These are phyloP conservation scores for Beta corolliflora DNA, from an alignment of 179 eudicot genomes.

Conservation along the genomic window DNA sequence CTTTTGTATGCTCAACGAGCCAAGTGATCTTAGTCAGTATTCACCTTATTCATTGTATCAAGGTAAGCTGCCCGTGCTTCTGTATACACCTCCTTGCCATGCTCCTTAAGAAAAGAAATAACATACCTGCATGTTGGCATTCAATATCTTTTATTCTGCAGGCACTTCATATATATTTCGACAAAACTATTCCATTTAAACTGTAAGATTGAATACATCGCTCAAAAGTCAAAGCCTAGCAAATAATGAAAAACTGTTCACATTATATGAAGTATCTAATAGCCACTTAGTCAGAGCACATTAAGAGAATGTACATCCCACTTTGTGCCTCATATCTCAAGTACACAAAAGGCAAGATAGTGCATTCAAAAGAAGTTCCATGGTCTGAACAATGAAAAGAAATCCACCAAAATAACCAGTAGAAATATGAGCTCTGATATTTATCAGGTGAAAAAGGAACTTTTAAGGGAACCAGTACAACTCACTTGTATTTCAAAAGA, in stretches of 20 bases:
- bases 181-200: background rate
- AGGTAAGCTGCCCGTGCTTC: constrained; percentile 93
- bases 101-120: constrained; percentile 91
- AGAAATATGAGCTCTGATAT: background rate
- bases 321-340: constrained; percentile 7
- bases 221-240: background rate
- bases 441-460: constrained; percentile 5
- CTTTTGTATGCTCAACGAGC: background rate
- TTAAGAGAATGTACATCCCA: constrained; percentile 1
- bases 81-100: constrained; percentile 82
- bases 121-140: constrained; percentile 62
- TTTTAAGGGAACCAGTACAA: constrained; percentile 7
- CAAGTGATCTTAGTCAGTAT: constrained; percentile 1
- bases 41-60: constrained; percentile 99
- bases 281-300: background rate
- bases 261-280: no score
- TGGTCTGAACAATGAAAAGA: background rate
- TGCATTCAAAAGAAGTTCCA: background rate
- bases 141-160: constrained; percentile 11
- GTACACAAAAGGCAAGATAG: background rate
- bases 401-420: background rate
- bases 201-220: background rate
- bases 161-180: background rate
- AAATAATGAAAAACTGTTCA: background rate
- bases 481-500: constrained; percentile 96